These are phyloP conservation scores for Sphaerulina vaccinii DNA, from an alignment of 2,329 filamentous ascomycete genomes.

Conservation along the genomic window DNA sequence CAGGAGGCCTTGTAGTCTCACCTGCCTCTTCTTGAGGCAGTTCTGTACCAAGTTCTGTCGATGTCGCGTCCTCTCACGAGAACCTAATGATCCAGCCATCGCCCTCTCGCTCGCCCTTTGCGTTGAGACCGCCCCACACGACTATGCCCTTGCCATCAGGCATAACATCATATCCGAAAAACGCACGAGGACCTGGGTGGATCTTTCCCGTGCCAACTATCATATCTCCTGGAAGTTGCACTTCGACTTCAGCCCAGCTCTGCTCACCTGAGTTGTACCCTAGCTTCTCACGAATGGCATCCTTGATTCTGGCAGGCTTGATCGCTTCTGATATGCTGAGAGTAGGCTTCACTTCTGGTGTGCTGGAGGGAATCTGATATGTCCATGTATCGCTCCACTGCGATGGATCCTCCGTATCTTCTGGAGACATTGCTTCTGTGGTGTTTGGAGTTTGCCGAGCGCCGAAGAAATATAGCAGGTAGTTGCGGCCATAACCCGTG, in stretches of 20 bases:
- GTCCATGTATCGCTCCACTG: conserved; percentile 46
- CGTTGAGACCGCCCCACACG: conserved; percentile 46
- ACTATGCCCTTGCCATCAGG: conserved; percentile 41
- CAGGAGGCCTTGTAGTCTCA: neutral
- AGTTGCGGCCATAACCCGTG: conserved; percentile 47
- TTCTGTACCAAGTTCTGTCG: conserved; percentile 2
- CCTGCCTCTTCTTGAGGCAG: neutral
- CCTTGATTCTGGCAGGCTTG: conserved; percentile 47
- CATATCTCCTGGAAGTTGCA: conserved; percentile 38
- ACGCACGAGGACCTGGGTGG: conserved; percentile 45
- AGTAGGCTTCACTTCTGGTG: conserved; percentile 30
- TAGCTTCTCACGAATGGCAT: conserved; percentile 42
- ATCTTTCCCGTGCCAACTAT: conserved; percentile 42
- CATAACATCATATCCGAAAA: conserved; percentile 43
- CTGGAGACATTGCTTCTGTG: conserved; percentile 21
- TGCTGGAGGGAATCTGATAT: conserved; percentile 44
- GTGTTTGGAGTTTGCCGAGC: conserved; percentile 22
- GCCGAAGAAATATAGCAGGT: conserved; percentile 47
- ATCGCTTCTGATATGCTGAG: conserved; percentile 32
- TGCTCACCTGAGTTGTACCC: conserved; percentile 43
- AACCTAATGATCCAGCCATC: conserved; percentile 46
- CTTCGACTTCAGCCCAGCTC: conserved; percentile 45
- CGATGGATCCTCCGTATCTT: conserved; percentile 24
- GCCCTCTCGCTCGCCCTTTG: conserved; percentile 44
- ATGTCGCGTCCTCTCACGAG: conserved; percentile 9